These are phyloP conservation scores for Termitomyces sp. DNA, from an alignment of 768 basidiomycete genomes.

Conservation along the genomic window DNA sequence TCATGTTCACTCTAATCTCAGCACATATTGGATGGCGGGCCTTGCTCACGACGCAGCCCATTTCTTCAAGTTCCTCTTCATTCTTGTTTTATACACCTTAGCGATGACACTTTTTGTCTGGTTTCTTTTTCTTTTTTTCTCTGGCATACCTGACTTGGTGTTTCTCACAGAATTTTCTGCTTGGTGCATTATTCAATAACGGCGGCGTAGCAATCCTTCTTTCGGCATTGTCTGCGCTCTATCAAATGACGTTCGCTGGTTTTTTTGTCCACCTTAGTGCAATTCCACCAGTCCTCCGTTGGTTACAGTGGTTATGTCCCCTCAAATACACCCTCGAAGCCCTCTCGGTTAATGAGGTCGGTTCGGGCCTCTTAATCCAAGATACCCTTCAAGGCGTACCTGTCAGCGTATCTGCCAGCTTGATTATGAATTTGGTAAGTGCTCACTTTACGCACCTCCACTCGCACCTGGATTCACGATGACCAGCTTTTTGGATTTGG, in stretches of 20 bases:
- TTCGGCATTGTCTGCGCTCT: slow-evolving; percentile 69
- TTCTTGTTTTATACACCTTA: slow-evolving; percentile 80
- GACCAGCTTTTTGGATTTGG: slow-evolving; percentile 82
- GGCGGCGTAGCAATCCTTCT: slow-evolving; percentile 89
- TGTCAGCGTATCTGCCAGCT: slow-evolving; percentile 67
- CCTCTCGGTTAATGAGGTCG: slow-evolving; percentile 87
- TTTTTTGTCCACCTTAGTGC: slow-evolving; percentile 86
- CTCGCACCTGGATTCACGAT: neutral
- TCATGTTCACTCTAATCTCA: slow-evolving; percentile 21
- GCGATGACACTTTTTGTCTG: slow-evolving; percentile 84
- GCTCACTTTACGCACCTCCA: neutral
- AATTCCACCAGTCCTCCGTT: slow-evolving; percentile 89
- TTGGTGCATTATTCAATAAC: slow-evolving; percentile 78
- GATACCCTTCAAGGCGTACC: slow-evolving; percentile 81
- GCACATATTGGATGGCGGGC: slow-evolving; percentile 96
- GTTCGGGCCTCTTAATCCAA: slow-evolving; percentile 78
- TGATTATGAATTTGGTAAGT: slow-evolving; percentile 84
- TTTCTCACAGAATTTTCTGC: slow-evolving; percentile 71
- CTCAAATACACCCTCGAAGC: slow-evolving; percentile 85
- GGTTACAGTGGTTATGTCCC: slow-evolving; percentile 90
- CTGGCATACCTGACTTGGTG: neutral
- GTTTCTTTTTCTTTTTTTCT: slow-evolving; percentile 8
- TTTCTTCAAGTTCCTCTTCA: slow-evolving; percentile 94
- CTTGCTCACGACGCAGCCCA: slow-evolving; percentile 69
- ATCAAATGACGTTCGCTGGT: slow-evolving; percentile 85